A percentile compares a stretch with the other conserved stretches of the same genome.
Conservation (phyloP, 257 asterid genomes). For the Fraxinus excelsior region DNA sequence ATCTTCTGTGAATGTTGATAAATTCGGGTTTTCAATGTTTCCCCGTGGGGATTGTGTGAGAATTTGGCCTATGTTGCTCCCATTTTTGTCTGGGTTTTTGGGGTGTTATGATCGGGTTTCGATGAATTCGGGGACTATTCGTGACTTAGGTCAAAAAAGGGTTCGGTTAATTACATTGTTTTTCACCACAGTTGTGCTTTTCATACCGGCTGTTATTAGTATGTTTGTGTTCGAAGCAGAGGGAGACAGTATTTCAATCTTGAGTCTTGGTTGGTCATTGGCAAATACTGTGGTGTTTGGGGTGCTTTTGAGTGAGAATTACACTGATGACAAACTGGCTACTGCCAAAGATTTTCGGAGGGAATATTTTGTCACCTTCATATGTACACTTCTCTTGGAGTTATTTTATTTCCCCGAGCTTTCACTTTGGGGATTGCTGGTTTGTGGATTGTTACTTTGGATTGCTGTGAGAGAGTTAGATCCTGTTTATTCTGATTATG, state of each 20-base stretch:
- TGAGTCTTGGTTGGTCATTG: constrained; percentile 78
- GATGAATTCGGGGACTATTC: constrained; percentile 55
- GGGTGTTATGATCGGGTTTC: constrained; percentile 73
- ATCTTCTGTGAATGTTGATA: constrained; percentile 59
- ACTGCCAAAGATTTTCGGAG: constrained; percentile 60
- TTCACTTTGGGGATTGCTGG: constrained; percentile 84
- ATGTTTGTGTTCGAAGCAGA: constrained; percentile 85
- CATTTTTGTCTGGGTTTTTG: constrained; percentile 76
- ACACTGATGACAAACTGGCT: constrained; percentile 54
- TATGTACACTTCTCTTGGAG: constrained; percentile 76
- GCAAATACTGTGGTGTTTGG: constrained; percentile 88
- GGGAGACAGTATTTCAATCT: constrained; percentile 65
- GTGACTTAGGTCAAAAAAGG: constrained; percentile 69
- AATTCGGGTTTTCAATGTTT: constrained; percentile 45
- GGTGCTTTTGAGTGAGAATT: constrained; percentile 90
- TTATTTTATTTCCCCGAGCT: constrained; percentile 78
- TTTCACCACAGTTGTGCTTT: constrained; percentile 61
- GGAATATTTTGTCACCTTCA: constrained; percentile 74
- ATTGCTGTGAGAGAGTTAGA: constrained; percentile 68
- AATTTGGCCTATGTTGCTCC: constrained; percentile 89
- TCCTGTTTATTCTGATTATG: constrained; percentile 48
- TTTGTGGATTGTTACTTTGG: constrained; percentile 79
- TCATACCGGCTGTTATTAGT: constrained; percentile 76
- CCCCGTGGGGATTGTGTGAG: constrained; percentile 73
- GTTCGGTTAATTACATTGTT: constrained; percentile 69